These are phyloP conservation scores for Oryza coarctata DNA, from an alignment of 176 grass and related monocot species.

Conservation along the genomic window DNA sequence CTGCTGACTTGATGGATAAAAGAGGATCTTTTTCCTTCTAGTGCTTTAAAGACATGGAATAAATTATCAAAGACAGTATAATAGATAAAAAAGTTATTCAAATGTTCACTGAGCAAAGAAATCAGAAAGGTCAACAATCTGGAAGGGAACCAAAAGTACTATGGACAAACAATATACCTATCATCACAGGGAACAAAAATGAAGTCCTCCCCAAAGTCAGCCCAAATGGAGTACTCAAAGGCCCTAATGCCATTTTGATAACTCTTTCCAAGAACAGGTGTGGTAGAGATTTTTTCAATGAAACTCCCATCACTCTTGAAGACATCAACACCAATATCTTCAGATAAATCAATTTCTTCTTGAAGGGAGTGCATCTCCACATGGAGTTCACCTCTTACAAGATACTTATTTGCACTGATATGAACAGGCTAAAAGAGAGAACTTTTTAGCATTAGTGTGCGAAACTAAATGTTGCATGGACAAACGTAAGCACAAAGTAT, in stretches of 20 bases:
- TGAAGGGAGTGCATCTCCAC: slow-evolving; percentile 49
- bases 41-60: slow-evolving; percentile 46
- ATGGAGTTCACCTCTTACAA: slow-evolving; percentile 87
- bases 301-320: slow-evolving; percentile 59
- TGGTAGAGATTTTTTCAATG: slow-evolving; percentile 53
- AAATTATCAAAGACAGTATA: slow-evolving; percentile 21
- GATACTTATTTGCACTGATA: slow-evolving; percentile 88
- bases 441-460: slow-evolving; percentile 33
- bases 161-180: slow-evolving; percentile 50
- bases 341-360: slow-evolving; percentile 50
- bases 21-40: slow-evolving; percentile 71
- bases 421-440: slow-evolving; percentile 55
- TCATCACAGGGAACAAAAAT: slow-evolving; percentile 75
- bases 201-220: slow-evolving; percentile 76
- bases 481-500: slow-evolving; percentile 26
- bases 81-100: slow-evolving; percentile 29
- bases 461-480: slow-evolving; percentile 9
- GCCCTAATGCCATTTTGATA: slow-evolving; percentile 42
- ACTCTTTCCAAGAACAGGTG: slow-evolving; percentile 51
- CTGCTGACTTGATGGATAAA: slow-evolving; percentile 83
- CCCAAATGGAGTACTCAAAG: slow-evolving; percentile 90
- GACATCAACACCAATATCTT: slow-evolving; percentile 72
- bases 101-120: slow-evolving; percentile 18
- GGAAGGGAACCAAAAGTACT: neutral
- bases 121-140: slow-evolving; percentile 3